Base-by-base conservation (phyloP, 495 filamentous ascomycete genomes). In the Aeminium ludgeri region DNA sequence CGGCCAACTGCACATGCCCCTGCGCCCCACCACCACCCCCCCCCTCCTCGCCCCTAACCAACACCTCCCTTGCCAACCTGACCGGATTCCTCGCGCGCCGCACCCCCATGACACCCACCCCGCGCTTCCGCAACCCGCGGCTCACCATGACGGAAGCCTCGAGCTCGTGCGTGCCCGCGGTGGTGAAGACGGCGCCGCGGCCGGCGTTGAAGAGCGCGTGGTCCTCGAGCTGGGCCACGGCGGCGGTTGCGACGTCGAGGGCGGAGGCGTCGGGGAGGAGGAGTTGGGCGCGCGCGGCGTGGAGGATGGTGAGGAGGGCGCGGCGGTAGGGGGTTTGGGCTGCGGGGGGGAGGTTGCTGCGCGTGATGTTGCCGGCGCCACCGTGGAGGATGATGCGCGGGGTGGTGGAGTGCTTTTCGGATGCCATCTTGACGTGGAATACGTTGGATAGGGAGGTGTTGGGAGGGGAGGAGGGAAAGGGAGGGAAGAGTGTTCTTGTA, bases 91-190 rank as follows among this genome's bases (percentile, higher is more conserved):
- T 79, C 11, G 87, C 78, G 17, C 65, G 69, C 18, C 67, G 66
- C 15, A 94, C 49, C 4, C 80, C 68, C 55, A 80, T 83, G 7
- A 84, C 72, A 10, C 79, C 82, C 0, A 78, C 79, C 13, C 76
- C 82, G 18, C 82, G 68, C 60, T 93, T 94, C 20, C 72, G 71
- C 30, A 63, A 58, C 1, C 75, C 77, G n/a, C 65, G 62, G 3
- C 78, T 76, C 0, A 89, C 80, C 86, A 94, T 94, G 19, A 94
- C 69, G n/a, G 74, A 80, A 20, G 86, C 79, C 58, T 94, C 86
- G 49, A 92, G 74, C 58, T 93, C 85, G 58, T 82, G 86, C 41
- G 72, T 73, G 7, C 85, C 86, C 36, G 76, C 75, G 30, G 72
- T 67, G 2, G 82, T 91, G 57, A 91, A 93, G 12, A 92, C 85